Evolutionary conservation across 2,329 filamentous ascomycete species (phyloP).

Genomic region (Colletotrichum aenigma): DNA sequence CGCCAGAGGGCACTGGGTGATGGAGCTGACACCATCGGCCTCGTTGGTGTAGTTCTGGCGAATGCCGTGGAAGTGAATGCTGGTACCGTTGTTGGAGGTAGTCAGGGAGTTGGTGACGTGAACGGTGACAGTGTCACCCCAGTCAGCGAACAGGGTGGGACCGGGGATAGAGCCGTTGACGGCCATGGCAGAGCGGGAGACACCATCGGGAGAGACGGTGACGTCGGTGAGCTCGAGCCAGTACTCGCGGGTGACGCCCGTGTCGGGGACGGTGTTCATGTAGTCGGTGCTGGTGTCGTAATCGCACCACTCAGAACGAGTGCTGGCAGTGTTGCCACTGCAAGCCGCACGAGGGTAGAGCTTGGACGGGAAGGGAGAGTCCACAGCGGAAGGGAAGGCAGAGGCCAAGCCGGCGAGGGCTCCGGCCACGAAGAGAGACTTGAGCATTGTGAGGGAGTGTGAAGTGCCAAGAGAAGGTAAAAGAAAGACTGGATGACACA

Average conservation of each 20-base stretch:
- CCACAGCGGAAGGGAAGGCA: background rate
- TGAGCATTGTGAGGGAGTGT: background rate
- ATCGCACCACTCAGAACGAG: slow-evolving; percentile 48
- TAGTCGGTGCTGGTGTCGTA: slow-evolving; percentile 54
- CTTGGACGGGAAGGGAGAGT: background rate
- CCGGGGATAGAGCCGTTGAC: slow-evolving; percentile 65
- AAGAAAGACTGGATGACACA: slow-evolving; percentile 5
- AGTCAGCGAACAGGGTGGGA: slow-evolving; percentile 59
- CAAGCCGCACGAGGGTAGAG: slow-evolving; percentile 18
- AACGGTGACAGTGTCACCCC: slow-evolving; percentile 42
- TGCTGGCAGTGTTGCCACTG: slow-evolving; percentile 33
- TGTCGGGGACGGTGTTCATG: slow-evolving; percentile 42
- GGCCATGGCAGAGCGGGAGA: slow-evolving; percentile 42
- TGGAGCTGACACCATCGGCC: slow-evolving; percentile 59
- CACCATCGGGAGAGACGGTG: slow-evolving; percentile 50
- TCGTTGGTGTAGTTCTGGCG: slow-evolving; percentile 56
- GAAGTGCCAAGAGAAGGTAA: background rate
- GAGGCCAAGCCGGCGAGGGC: slow-evolving; percentile 1
- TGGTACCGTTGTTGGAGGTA: slow-evolving; percentile 51
- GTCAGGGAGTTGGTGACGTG: slow-evolving; percentile 53
- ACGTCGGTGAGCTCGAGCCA: slow-evolving; percentile 45
- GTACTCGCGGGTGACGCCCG: slow-evolving; percentile 55
- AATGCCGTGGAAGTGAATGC: slow-evolving; percentile 64
- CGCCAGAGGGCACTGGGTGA: slow-evolving; percentile 56
- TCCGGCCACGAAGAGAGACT: background rate